A percentile compares a stretch with the other conserved stretches of the same genome.
Evolutionary conservation across 257 asterid species (phyloP).

Genomic region (Oldenlandia corymbosa): DNA sequence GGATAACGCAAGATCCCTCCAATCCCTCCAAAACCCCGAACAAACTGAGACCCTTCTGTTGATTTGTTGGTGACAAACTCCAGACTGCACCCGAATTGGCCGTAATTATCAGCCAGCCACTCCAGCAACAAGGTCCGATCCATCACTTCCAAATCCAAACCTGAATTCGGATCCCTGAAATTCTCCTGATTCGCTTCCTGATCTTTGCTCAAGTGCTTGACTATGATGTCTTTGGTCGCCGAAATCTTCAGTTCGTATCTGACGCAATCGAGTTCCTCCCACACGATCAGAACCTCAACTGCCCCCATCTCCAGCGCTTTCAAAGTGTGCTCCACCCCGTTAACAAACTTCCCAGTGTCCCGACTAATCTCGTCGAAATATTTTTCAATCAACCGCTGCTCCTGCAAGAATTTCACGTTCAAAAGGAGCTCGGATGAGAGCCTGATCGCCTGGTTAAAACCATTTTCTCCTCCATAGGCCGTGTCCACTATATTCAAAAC

Average conservation of each 20-base stretch:
- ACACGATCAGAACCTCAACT: conserved; percentile 37
- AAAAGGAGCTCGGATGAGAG: conserved; percentile 38
- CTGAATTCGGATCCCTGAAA: conserved; percentile 31
- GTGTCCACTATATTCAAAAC: conserved; percentile 42
- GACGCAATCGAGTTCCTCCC: conserved; percentile 43
- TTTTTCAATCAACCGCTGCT: conserved; percentile 39
- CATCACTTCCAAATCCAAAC: conserved; percentile 35
- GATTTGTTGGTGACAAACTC: conserved; percentile 48
- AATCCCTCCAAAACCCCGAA: conserved; percentile 48
- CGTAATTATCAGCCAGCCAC: conserved; percentile 44
- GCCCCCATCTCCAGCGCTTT: conserved; percentile 47
- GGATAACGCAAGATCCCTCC: conserved; percentile 47
- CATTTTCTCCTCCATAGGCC: conserved; percentile 46
- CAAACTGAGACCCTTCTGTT: conserved; percentile 43
- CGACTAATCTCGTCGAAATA: conserved; percentile 47
- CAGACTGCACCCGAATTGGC: conserved; percentile 34
- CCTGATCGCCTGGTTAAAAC: conserved; percentile 43
- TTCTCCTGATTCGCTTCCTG: conserved; percentile 32
- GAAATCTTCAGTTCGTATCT: conserved; percentile 26
- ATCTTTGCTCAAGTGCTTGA: conserved; percentile 38
- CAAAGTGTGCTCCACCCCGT: conserved; percentile 42
- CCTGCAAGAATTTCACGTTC: conserved; percentile 43
- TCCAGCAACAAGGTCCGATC: conserved; percentile 41
- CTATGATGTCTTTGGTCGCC: conserved; percentile 21
- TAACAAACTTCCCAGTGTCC: conserved; percentile 41